phyloP scores from a whole-genome alignment of 148 eudicot species.

The Camellia japonica region DNA sequence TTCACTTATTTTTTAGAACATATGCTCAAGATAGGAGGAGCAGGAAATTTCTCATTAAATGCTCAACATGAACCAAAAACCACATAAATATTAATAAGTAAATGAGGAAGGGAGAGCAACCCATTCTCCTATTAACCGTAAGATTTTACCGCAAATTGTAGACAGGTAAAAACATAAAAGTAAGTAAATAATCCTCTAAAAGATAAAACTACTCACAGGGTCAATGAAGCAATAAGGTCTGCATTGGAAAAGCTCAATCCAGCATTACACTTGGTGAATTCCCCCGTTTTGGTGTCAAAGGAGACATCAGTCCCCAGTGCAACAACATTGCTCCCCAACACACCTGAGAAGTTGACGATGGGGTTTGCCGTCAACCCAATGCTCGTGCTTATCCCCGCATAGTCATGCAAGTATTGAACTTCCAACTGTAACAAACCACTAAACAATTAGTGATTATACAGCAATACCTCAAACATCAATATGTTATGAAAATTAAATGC shows the following conservation, averaged over 20 bases:
- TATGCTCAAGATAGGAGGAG: not conserved
- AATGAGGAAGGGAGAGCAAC: not conserved
- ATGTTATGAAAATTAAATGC: not conserved
- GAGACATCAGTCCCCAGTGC: constrained; percentile 60
- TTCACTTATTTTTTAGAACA: not conserved
- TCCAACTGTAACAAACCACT: constrained; percentile 40
- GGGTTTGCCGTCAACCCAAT: constrained; percentile 69
- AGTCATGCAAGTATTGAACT: constrained; percentile 69
- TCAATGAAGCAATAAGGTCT: constrained; percentile 57
- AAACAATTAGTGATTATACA: not conserved
- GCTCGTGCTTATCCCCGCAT: constrained; percentile 57
- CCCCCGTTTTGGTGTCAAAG: constrained; percentile 48
- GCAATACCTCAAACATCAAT: not conserved
- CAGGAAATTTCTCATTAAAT: not conserved
- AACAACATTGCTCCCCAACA: constrained; percentile 43
- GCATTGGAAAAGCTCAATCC: constrained; percentile 52
- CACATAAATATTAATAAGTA: not conserved
- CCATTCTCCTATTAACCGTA: not conserved
- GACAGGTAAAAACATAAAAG: not conserved
- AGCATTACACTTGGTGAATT: constrained; percentile 59
- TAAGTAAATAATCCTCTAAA: too few relatives aligned
- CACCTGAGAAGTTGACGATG: constrained; percentile 56
- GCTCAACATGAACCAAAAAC: too few relatives aligned
- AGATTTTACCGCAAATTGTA: not conserved
- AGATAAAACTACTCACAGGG: constrained; percentile 45